phyloP scores from a whole-genome alignment of 179 eudicot genomes.

The Camellia oleifera region DNA sequence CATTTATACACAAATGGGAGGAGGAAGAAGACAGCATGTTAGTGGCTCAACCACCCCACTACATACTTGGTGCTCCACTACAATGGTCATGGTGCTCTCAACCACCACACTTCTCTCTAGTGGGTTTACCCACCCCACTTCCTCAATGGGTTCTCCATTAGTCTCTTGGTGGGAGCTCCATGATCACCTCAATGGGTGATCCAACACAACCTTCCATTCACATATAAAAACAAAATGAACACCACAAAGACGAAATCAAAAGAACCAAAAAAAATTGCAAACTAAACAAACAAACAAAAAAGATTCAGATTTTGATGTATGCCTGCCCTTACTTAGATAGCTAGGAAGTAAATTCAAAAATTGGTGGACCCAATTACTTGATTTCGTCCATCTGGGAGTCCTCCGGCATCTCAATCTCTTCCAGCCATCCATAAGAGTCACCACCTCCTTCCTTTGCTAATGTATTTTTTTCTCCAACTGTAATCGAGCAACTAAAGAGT shows the following conservation, averaged over 20 bases:
- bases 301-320: neutral
- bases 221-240: conserved; percentile 1
- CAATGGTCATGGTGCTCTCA: too few species aligned
- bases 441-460: conserved; percentile 18
- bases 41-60: too few species aligned
- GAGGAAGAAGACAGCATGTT: too few species aligned
- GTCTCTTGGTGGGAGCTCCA: too few species aligned
- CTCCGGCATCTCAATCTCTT: conserved; percentile 56
- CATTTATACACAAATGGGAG: too few species aligned
- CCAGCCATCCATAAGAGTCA: conserved; percentile 41
- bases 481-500: neutral
- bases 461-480: conserved; percentile 27
- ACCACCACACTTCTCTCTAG: too few species aligned
- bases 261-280: neutral
- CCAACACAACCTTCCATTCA: neutral
- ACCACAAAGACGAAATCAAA: neutral
- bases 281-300: too few species aligned
- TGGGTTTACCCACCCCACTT: too few species aligned
- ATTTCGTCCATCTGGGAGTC: conserved; percentile 45
- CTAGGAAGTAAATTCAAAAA: conserved; percentile 28
- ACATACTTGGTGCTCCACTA: too few species aligned
- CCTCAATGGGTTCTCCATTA: too few species aligned
- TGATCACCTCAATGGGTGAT: too few species aligned
- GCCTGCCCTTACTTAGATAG: neutral
- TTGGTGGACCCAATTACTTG: conserved; percentile 48